Evolutionary conservation across 2,329 filamentous ascomycete genomes (phyloP).

Genomic region (Penicillium sp.): DNA sequence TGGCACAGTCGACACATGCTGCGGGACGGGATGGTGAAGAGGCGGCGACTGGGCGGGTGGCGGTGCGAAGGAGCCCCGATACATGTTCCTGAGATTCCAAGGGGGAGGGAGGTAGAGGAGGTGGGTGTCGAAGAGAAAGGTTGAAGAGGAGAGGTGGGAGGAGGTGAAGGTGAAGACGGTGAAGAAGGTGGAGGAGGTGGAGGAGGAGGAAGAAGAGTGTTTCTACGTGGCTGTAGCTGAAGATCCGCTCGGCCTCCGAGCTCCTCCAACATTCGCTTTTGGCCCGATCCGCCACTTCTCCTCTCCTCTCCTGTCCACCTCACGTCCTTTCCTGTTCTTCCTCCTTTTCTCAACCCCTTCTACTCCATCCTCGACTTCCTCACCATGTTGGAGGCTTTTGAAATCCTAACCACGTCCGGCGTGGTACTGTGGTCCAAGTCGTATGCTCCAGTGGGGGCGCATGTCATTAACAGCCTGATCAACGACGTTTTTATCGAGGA

Average conservation of each 20-base stretch:
- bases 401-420: slow-evolving; percentile 93
- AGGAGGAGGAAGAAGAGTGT: slow-evolving; percentile 22
- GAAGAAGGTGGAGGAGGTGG: slow-evolving; percentile 12
- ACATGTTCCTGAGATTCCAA: slow-evolving; percentile 61
- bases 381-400: slow-evolving; percentile 90
- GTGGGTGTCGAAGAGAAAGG: slow-evolving; percentile 1
- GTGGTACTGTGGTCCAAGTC: slow-evolving; percentile 95
- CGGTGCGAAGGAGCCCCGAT: slow-evolving; percentile 81
- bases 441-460: slow-evolving; percentile 77
- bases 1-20: slow-evolving; percentile 97
- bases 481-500: slow-evolving; percentile 98
- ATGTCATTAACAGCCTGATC: slow-evolving; percentile 92
- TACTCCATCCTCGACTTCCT: background rate
- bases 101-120: background rate
- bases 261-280: slow-evolving; percentile 27
- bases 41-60: slow-evolving; percentile 79
- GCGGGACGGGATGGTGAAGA: slow-evolving; percentile 94
- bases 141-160: slow-evolving; percentile 15
- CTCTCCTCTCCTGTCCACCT: slow-evolving; percentile 23
- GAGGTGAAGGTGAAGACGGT: slow-evolving; percentile 17
- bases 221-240: slow-evolving; percentile 37
- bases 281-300: slow-evolving; percentile 29
- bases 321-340: slow-evolving; percentile 16
- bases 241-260: slow-evolving; percentile 31
- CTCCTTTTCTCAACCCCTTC: slow-evolving; percentile 22